These are phyloP conservation scores for Suillus fuscotomentosus DNA, from an alignment of 768 basidiomycete genomes.

Conservation along the genomic window DNA sequence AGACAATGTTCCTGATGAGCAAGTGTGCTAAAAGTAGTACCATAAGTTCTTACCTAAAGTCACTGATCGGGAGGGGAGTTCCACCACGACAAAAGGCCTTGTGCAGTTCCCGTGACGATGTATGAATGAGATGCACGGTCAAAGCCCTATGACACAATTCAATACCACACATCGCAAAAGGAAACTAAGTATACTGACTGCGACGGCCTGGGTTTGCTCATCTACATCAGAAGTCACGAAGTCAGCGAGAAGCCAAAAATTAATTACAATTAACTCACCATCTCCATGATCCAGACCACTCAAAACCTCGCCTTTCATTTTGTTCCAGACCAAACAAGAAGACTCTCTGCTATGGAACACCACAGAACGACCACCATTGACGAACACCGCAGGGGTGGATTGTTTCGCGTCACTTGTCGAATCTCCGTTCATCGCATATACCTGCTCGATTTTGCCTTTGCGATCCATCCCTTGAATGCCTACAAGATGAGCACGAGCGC, in stretches of 20 bases:
- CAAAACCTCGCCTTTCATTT: conserved; percentile 47
- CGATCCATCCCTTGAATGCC: conserved; percentile 47
- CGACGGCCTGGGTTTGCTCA: conserved; percentile 31
- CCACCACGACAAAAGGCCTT: conserved; percentile 61
- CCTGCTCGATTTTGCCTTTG: conserved; percentile 52
- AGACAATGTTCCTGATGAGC: conserved; percentile 3
- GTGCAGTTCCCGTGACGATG: conserved; percentile 56
- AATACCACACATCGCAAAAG: conserved; percentile 24
- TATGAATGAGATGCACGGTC: conserved; percentile 39
- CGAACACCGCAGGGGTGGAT: conserved; percentile 52
- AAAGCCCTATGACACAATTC: conserved; percentile 37
- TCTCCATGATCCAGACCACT: conserved; percentile 63
- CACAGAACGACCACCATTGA: conserved; percentile 49
- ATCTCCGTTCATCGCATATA: conserved; percentile 44
- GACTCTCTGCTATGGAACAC: conserved; percentile 56
- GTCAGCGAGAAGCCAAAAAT: not conserved
- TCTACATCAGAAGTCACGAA: conserved; percentile 23
- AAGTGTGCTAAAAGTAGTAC: not conserved
- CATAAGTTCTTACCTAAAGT: not conserved
- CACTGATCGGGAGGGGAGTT: conserved; percentile 24
- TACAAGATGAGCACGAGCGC: conserved; percentile 51
- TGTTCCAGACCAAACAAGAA: conserved; percentile 64
- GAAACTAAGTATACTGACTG: conserved; percentile 24
- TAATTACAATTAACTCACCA: conserved; percentile 35
- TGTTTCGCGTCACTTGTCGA: conserved; percentile 27